Evolutionary conservation across 306 rosid species (phyloP).

Genomic region (Inga laurina): DNA sequence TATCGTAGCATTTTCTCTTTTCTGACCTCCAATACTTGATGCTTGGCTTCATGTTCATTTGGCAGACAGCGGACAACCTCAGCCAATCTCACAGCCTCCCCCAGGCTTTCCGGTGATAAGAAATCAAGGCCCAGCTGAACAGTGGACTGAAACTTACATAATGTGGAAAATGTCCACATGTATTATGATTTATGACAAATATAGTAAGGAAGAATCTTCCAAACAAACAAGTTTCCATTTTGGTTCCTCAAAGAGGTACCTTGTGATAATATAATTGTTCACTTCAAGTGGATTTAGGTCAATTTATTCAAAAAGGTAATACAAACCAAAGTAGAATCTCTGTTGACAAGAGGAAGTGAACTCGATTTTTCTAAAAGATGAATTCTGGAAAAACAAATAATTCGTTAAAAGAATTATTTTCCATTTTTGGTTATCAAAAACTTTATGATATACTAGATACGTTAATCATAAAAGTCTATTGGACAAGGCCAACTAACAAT

Average conservation of each 20-base stretch:
- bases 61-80: slow-evolving; percentile 90
- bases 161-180: slow-evolving; percentile 23
- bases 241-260: slow-evolving; percentile 25
- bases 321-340: background rate
- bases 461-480: background rate
- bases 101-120: slow-evolving; percentile 95
- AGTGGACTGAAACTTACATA: slow-evolving; percentile 70
- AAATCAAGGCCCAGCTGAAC: slow-evolving; percentile 97
- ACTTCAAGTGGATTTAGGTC: background rate
- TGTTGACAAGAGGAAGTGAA: background rate
- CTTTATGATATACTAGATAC: background rate
- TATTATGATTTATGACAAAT: background rate
- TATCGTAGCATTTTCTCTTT: slow-evolving; percentile 27
- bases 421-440: background rate
- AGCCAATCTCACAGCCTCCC: slow-evolving; percentile 80
- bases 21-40: slow-evolving; percentile 91
- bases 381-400: background rate
- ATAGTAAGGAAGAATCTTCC: slow-evolving; percentile 4
- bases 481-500: background rate
- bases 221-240: slow-evolving; percentile 6
- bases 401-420: background rate
- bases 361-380: background rate
- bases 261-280: background rate
- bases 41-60: slow-evolving; percentile 85
- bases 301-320: background rate